Evolutionary conservation across 2,329 filamentous ascomycete genomes (phyloP), one percentile per base, ranked within the genome.

Genomic region (Alternaria brassicicola): DNA sequence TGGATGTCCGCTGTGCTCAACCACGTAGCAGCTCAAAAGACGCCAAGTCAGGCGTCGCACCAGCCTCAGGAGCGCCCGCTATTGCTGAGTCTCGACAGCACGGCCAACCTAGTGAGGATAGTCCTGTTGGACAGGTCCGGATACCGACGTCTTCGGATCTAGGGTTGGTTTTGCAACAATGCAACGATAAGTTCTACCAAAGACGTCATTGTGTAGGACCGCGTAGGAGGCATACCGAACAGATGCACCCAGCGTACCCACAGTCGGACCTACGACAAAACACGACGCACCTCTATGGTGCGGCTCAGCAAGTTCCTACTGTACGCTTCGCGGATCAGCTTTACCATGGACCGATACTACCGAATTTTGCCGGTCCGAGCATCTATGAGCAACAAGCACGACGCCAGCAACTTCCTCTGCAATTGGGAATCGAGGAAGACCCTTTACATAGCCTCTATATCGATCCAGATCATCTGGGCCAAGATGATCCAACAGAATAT

Each of bases 321-420:
- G 65, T 72, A 36, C 65, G 61, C 3, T 70, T 59, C 51, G 19
- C 52, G 21, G 43, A 54, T 39, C 19, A 59, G 48, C 31, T 57
- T 15, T n/a, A 36, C 42, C 49, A 45, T n/a, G 35, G 33, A 15
- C 63, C 56, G 15, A 31, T 28, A 12, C 31, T 62, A 26, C 55
- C 59, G 1, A 67, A 50, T 28, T 64, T 67, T 30, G 51, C 58
- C 36, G 63, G 65, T 1, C 63, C 57, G 9, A 65, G 64, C 41
- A 65, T 74, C 10, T 75, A 74, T 55, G 66, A 69, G 49, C 67
- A 67, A 43, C 74, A 75, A 55, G 65, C 57, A 42, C 58, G 63
- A 25, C 61, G 59, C 38, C 61, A 62, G 45, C 55, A 57, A 28
- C 2, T 19, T n/a, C n/a, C 33, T n/a, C 8, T 38, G 35, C 50